phyloP scores from a whole-genome alignment of 768 basidiomycete genomes.

The Ramaria rubella region DNA sequence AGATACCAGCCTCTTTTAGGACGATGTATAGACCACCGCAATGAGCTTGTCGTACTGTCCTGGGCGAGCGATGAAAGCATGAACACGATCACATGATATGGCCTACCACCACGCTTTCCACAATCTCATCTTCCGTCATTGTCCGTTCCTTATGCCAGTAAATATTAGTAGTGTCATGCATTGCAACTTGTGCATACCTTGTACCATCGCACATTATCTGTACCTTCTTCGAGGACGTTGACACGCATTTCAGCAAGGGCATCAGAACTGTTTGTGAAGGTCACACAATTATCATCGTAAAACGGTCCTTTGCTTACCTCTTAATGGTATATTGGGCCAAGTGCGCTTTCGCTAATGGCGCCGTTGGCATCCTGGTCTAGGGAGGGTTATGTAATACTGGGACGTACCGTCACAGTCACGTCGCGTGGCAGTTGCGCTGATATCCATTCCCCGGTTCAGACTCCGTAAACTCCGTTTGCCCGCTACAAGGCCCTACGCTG shows the following conservation, averaged over 20 bases:
- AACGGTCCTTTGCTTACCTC: background rate
- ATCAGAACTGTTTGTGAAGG: constrained; percentile 47
- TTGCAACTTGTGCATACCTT: constrained; percentile 42
- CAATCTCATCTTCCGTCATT: constrained; percentile 65
- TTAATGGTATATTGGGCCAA: constrained; percentile 1
- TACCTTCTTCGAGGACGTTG: constrained; percentile 52
- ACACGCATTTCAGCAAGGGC: constrained; percentile 65
- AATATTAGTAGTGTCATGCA: constrained; percentile 12
- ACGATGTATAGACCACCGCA: constrained; percentile 72
- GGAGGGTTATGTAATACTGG: background rate
- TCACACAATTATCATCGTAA: background rate
- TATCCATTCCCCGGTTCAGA: background rate
- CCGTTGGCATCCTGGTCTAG: background rate
- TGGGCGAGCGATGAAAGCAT: constrained; percentile 18
- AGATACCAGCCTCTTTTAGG: constrained; percentile 85
- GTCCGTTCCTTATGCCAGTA: constrained; percentile 55
- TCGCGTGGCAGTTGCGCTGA: background rate
- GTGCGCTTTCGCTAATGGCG: background rate
- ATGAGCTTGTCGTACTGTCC: constrained; percentile 61
- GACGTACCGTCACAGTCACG: background rate
- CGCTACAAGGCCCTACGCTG: background rate
- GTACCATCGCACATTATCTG: constrained; percentile 61
- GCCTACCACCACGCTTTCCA: constrained; percentile 62
- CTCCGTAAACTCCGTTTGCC: background rate
- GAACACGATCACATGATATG: constrained; percentile 21